Base-by-base conservation (phyloP, 2,329 filamentous ascomycete species). In the Colletotrichum sp. region DNA sequence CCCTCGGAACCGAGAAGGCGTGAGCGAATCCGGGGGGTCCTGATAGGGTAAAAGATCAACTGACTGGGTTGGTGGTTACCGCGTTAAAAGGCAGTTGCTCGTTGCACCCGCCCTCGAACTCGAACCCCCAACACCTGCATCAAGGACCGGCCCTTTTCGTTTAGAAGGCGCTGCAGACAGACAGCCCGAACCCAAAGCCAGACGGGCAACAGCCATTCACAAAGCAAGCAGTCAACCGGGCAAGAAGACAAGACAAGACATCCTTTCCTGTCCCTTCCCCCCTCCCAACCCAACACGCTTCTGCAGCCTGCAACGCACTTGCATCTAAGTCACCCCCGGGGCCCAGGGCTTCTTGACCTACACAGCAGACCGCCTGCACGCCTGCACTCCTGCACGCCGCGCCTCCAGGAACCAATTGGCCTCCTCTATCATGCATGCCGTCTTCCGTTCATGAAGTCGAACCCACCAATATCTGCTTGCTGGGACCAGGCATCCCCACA, bases 381-480 rank as follows among this genome's bases (percentile, higher is more conserved):
- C 44, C 44, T 52, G 44, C 44, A 22, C n/a, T 52, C 44, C 44
- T 52, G 44, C 44, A 80, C 80, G 80, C 79, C 65, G 71, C 79
- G 62, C 72, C 60, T 81, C 79, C 80, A 83, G 82, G 81, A 82
- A 84, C 84, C 83, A 73, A 86, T 86, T 85, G 83, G 80, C 80
- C 83, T 79, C 36, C 80, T 79, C 82, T 84, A 86, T 84, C 83
- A 89, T 89, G 88, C 87, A 89, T 88, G 84, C 82, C 83, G 83
- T 82, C 84, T 85, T 80, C 84, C 85, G 85, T 84, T 83, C 83
- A 84, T 84, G 84, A 84, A 83, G 80, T 85, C 79, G 84, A 83
- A 83, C 80, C 80, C 78, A 79, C 79, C 81, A 80, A 80, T 79
- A 77, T 79, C 79, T 75, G 78, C 80, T 79, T 75, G 78, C 80